Evolutionary conservation across 2,329 filamentous ascomycete species (phyloP), one percentile per base, ranked within the genome.

Genomic region (Ciborinia camelliae): DNA sequence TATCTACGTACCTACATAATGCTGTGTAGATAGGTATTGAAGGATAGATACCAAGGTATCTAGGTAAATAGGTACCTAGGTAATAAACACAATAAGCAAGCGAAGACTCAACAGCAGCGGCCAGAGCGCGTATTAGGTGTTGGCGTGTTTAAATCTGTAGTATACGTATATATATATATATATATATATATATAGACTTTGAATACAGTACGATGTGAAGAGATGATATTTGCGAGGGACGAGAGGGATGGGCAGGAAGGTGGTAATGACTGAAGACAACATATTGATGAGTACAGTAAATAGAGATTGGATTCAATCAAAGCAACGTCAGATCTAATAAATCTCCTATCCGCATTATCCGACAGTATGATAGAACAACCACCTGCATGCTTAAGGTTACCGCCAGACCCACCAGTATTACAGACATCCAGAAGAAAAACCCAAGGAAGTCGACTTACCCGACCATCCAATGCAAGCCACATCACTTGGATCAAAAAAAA

Each of bases 381-480:
- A n/a, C n/a, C n/a, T n/a, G n/a, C n/a, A n/a, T n/a, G n/a, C n/a
- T n/a, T n/a, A n/a, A n/a, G 37, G 23, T 14, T 41, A 30, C 37
- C 23, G 28, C 18, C 37, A 41, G 23, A 55, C 37, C 53, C 53
- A 20, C 26, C 37, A n/a, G n/a, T n/a, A n/a, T n/a, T 35, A 10
- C 35, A 23, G 18, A 35, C 10, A 55, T 20, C 18, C n/a, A n/a
- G n/a, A 41, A 41, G 9, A 20, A 41, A 23, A 55, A 55, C 9
- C 37, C 14, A 28, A 20, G 53, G 6, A 28, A 43, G n/a, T 12
- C 14, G 23, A 55, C 37, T 55, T 43, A 55, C n/a, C n/a, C n/a
- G n/a, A n/a, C 53, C 53, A 55, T 30, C 26, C 53, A 55, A 55
- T 55, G 53, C 53, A 55, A 55, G 53, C 53, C 53, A 55, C 53